Base-by-base conservation (phyloP, 2,329 filamentous ascomycete genomes). In the Hymenoscyphus repandus region DNA sequence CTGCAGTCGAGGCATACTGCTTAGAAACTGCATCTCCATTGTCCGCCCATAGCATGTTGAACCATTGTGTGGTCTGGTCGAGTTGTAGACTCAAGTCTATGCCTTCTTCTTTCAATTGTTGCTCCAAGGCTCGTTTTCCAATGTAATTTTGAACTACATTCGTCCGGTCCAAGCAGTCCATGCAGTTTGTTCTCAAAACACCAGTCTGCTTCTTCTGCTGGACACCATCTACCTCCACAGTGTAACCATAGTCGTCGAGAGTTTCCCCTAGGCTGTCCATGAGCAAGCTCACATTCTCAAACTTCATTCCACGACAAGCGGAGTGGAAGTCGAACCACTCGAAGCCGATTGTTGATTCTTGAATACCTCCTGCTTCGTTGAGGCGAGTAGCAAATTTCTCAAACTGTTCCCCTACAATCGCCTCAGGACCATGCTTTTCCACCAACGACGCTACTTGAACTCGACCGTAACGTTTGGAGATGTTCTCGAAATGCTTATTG, bases 291-390 rank as follows among this genome's bases (percentile, higher is more conserved):
- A 97, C 91, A 52, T 97, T 97, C 64, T 97, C 92, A 63, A 97
- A 99, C 60, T 90, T 95, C 92, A 99, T 96, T 0, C 93, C 93
- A 13, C 90, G 85, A 64, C 93, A 97, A 27, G 88, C 88, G 15
- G 83, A 78, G 67, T 97, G 93, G 62, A 99, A 99, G 65, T 99
- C 93, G 62, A 97, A 99, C 93, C 93, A 99, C 65, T 96, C 89
- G 63, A 95, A 95, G 0, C 74, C 77, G 11, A 93, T 70, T 9
- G 73, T 66, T 6, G 67, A 62, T 1, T 57, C 66, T 18, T 80
- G 74, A 17, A 75, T 66, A 4, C 75, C 73, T 6, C 74, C 74
- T 38, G 79, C 74, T 6, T 84, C 75, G 56, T 93, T 95, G 47
- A 92, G 72, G 20, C 73, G 69, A 44, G 80, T 72, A 1, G 88